These are phyloP conservation scores for Alternaria viburni DNA, from an alignment of 2,329 filamentous ascomycete species.

Conservation along the genomic window DNA sequence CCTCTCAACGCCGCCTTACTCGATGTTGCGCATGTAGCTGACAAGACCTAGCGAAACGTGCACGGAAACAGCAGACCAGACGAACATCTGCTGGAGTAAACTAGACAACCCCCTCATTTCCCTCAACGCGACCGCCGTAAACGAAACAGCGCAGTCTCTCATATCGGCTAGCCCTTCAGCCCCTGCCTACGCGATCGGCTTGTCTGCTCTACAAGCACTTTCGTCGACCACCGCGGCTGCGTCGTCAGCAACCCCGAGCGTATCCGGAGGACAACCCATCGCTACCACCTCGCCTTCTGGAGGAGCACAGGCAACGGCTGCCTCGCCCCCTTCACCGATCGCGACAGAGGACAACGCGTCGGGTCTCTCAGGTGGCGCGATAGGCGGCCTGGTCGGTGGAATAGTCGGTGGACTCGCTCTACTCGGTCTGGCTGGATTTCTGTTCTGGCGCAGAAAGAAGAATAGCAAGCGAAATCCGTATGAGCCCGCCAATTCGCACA, in stretches of 20 bases:
- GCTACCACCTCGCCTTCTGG: not conserved
- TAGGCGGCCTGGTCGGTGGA: constrained; percentile 31
- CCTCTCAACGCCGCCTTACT: not conserved
- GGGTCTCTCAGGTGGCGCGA: constrained; percentile 20
- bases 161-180: constrained; percentile 18
- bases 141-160: constrained; percentile 27
- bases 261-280: not conserved
- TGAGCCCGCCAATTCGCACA: not conserved
- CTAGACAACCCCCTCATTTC: constrained; percentile 18
- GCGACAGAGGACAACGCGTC: not conserved
- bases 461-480: not conserved
- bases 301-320: not conserved
- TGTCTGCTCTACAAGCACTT: constrained; percentile 6
- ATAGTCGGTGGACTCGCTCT: constrained; percentile 22
- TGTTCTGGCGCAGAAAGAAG: constrained; percentile 14
- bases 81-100: constrained; percentile 35
- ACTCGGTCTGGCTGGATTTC: constrained; percentile 19
- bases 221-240: constrained; percentile 1
- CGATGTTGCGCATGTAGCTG: not conserved
- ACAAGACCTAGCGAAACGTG: constrained; percentile 14
- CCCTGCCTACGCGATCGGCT: constrained; percentile 15
- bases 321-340: not conserved
- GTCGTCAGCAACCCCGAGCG: not conserved
- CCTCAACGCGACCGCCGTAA: constrained; percentile 14
- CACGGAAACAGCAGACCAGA: constrained; percentile 19